Base-by-base conservation (phyloP, 1,284 basidiomycete genomes). In the Cutaneotrichosporon dermatis region DNA sequence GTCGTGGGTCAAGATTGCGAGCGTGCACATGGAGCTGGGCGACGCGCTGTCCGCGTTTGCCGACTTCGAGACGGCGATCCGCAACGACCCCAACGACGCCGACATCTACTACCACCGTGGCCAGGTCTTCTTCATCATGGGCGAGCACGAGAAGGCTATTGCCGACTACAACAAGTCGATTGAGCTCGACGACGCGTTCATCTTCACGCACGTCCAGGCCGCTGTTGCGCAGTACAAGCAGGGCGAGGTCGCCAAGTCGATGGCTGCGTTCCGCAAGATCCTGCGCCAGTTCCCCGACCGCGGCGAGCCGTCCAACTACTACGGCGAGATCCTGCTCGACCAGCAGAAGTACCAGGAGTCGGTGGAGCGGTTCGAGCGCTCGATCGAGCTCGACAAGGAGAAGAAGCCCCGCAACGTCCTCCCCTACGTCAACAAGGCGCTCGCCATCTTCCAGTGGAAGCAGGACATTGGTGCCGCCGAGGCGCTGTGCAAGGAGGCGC, bases 71-170 rank as follows among this genome's bases (percentile, higher is more conserved):
- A 83, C 88, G 62, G 96, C 96, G 1, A 88, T 94, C 71, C 82
- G 84, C 73, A 84, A 89, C 67, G 87, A 98, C 72, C 77, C 88
- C 5, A 80, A 87, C 54, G 93, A 99, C 79, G 88, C 95, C 0
- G 96, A 99, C 78, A 93, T 97, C 63, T 99, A 93, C 82, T 99
- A 99, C 80, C 96, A 99, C 79, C 91, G 95, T 67, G 96, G 95
- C 41, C 96, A 99, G 82, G 96, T 99, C 46, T 84, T 92, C 77
- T 99, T 98, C 80, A 97, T 99, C 77, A 90, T 94, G 82, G 88
- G 88, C 78, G 88, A 97, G 67, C 97, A 89, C 76, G 81, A 82
- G 13, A 82, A 88, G 52, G 95, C 95, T 0, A 89, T 93, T 39
- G 84, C 86, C 70, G 90, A 98, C 79, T 99, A 98, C 81, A 85